These are phyloP conservation scores for Colletotrichum noveboracense DNA, from an alignment of 2,329 filamentous ascomycete genomes.

Conservation along the genomic window DNA sequence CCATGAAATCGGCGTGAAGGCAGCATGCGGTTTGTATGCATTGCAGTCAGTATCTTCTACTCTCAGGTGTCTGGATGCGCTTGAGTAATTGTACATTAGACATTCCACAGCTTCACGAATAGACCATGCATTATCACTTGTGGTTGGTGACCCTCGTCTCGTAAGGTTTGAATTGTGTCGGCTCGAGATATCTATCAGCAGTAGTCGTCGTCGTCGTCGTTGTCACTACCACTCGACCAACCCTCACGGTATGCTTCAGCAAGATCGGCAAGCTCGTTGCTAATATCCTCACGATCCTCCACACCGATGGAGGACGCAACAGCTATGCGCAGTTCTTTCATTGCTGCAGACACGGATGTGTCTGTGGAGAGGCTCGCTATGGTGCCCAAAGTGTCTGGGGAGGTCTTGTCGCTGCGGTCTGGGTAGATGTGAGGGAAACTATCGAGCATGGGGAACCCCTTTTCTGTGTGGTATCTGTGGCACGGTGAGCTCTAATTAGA, in stretches of 20 bases:
- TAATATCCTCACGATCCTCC: slow-evolving; percentile 84
- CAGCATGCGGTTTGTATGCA: not conserved
- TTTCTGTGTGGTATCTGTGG: slow-evolving; percentile 53
- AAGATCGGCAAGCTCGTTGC: slow-evolving; percentile 81
- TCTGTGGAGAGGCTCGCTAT: slow-evolving; percentile 74
- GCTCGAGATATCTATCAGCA: not conserved
- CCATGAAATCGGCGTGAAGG: not conserved
- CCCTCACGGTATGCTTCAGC: slow-evolving; percentile 89
- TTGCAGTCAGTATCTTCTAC: not conserved
- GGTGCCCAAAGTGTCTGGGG: slow-evolving; percentile 50
- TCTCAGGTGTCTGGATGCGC: not conserved
- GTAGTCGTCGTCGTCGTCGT: slow-evolving; percentile 61
- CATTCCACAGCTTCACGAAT: not conserved
- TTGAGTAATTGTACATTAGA: slow-evolving; percentile 1
- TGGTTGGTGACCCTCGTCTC: not conserved
- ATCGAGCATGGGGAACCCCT: slow-evolving; percentile 79
- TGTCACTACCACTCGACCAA: slow-evolving; percentile 80
- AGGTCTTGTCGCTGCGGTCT: slow-evolving; percentile 37
- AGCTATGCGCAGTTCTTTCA: slow-evolving; percentile 70
- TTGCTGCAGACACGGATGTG: slow-evolving; percentile 70
- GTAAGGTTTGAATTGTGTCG: not conserved
- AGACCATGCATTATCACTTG: not conserved
- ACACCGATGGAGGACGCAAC: slow-evolving; percentile 68
- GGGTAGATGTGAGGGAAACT: slow-evolving; percentile 83
- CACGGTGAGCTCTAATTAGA: not conserved